phyloP scores from a whole-genome alignment of 2,329 filamentous ascomycete species.

The Tricladium varicosporioides region DNA sequence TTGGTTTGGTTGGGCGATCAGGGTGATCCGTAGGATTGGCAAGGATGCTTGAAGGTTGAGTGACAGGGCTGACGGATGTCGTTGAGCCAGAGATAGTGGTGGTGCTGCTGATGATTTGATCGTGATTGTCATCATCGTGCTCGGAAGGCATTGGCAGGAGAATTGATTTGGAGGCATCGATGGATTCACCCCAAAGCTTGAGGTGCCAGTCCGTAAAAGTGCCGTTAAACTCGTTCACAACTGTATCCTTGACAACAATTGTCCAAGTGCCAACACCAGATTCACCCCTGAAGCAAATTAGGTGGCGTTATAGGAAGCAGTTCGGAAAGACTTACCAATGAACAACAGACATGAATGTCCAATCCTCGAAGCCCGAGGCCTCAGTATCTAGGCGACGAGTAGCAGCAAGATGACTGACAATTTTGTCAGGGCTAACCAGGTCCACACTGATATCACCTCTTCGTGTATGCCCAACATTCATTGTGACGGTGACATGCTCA shows the following conservation, averaged over 20 bases:
- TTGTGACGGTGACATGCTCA: constrained; percentile 95
- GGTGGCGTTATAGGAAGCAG: constrained; percentile 16
- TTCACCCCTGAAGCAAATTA: constrained; percentile 68
- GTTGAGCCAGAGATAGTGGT: constrained; percentile 54
- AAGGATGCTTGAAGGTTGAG: constrained; percentile 43
- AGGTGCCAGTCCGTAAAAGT: constrained; percentile 88
- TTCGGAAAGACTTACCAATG: constrained; percentile 68
- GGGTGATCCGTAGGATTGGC: constrained; percentile 60
- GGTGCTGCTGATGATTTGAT: constrained; percentile 58
- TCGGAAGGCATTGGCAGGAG: constrained; percentile 79
- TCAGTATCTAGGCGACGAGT: constrained; percentile 68
- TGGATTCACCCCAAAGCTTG: constrained; percentile 88
- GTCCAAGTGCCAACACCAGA: constrained; percentile 86
- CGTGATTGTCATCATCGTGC: constrained; percentile 80
- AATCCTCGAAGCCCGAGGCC: constrained; percentile 76
- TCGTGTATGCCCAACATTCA: constrained; percentile 87
- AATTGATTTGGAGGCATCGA: constrained; percentile 70
- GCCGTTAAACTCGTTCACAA: constrained; percentile 73
- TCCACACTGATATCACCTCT: constrained; percentile 93
- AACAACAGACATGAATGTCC: constrained; percentile 98
- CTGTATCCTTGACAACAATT: constrained; percentile 81
- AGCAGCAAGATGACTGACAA: constrained; percentile 81
- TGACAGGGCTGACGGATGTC: constrained; percentile 42
- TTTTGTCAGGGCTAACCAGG: constrained; percentile 75
- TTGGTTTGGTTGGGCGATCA: constrained; percentile 51